Evolutionary conservation across 78 protist species (phyloP).

Genomic region (Emiliania huxleyi): DNA sequence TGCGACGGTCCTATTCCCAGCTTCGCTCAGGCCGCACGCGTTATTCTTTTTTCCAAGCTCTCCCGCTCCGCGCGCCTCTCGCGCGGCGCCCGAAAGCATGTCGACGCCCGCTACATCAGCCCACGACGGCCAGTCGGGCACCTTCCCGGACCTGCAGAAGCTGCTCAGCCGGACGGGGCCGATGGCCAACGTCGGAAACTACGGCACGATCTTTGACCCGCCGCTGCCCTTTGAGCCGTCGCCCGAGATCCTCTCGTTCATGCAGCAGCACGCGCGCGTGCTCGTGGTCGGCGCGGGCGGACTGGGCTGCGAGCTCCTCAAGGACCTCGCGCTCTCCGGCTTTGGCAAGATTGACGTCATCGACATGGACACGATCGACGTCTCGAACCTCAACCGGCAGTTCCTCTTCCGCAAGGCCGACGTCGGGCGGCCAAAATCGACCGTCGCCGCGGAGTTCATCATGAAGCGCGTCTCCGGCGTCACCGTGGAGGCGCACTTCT

Average conservation of each 20-base stretch:
- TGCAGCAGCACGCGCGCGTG: neutral
- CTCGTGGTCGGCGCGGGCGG: slow-evolving; percentile 98
- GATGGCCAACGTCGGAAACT: slow-evolving; percentile 1
- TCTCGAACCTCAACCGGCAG: slow-evolving; percentile 92
- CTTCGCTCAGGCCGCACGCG: too few relatives aligned
- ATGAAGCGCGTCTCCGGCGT: slow-evolving; percentile 82
- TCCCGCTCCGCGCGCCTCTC: too few relatives aligned
- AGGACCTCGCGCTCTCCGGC: slow-evolving; percentile 91
- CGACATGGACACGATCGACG: slow-evolving; percentile 95
- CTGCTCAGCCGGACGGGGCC: neutral
- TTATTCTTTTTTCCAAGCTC: too few relatives aligned
- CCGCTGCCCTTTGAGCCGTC: neutral
- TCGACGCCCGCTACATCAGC: too few relatives aligned
- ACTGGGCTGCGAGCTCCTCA: slow-evolving; percentile 95
- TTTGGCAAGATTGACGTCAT: slow-evolving; percentile 88
- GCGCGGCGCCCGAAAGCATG: too few relatives aligned
- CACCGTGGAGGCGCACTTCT: slow-evolving; percentile 82
- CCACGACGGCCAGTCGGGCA: neutral
- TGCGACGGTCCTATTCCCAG: too few relatives aligned
- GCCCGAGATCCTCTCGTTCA: neutral
- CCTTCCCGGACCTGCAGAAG: neutral
- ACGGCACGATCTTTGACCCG: neutral
- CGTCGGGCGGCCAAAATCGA: slow-evolving; percentile 92
- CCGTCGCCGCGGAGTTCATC: slow-evolving; percentile 90
- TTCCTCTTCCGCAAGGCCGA: slow-evolving; percentile 84